Evolutionary conservation across 2,329 filamentous ascomycete genomes (phyloP).

Genomic region (Ascochyta fabae): DNA sequence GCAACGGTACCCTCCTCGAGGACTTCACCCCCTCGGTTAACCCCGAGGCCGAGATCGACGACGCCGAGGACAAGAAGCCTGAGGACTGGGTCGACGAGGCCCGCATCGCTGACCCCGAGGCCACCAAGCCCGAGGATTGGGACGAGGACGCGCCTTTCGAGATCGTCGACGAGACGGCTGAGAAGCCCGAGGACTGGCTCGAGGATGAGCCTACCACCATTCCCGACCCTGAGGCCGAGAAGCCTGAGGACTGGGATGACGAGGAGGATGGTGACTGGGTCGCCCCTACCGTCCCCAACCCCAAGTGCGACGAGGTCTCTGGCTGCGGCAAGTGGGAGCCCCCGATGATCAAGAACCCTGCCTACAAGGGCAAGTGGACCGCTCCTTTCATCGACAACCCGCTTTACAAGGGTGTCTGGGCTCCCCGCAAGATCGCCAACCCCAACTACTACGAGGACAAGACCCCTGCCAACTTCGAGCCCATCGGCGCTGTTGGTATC

Average conservation of each 20-base stretch:
- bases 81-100: constrained; percentile 94
- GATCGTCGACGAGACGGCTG: constrained; percentile 91
- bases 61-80: constrained; percentile 91
- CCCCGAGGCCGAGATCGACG: constrained; percentile 92
- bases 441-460: constrained; percentile 97
- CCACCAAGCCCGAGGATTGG: constrained; percentile 97
- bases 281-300: constrained; percentile 87
- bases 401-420: constrained; percentile 95
- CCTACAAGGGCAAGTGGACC: constrained; percentile 98
- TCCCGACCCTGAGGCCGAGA: constrained; percentile 91
- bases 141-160: constrained; percentile 98
- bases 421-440: constrained; percentile 95
- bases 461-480: constrained; percentile 94
- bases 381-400: constrained; percentile 96
- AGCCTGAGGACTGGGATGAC: constrained; percentile 99
- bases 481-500: constrained; percentile 97
- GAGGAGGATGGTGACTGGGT: constrained; percentile 99
- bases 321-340: constrained; percentile 93
- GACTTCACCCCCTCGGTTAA: constrained; percentile 95
- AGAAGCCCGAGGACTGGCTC: constrained; percentile 94
- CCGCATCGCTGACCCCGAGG: constrained; percentile 89
- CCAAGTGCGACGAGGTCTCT: constrained; percentile 91
- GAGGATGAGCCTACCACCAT: constrained; percentile 83
- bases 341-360: constrained; percentile 92
- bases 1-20: constrained; percentile 89